Base-by-base conservation (phyloP, 345 rosid species). In the Physaria fendleri region DNA sequence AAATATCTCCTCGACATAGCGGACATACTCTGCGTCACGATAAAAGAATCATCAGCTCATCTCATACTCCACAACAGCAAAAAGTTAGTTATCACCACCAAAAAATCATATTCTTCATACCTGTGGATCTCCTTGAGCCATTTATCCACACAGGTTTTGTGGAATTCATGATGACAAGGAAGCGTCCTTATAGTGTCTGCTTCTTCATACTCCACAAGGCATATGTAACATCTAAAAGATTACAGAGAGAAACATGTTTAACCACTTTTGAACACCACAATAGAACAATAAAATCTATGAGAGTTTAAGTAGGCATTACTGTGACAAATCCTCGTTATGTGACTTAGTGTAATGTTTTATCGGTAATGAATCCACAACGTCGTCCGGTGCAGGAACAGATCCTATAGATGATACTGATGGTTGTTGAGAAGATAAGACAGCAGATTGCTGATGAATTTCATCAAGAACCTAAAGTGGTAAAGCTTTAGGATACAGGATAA, bases 111-210 rank as follows among this genome's bases (percentile, higher is more conserved):
- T 40, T 18, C 47, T n/a, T n/a, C 47, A 33, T 83, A 93, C 99
- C 99, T 93, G 79, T 93, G 99, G 62, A 93, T 82, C 85, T 93
- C 97, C 68, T 83, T 93, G 33, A 93, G 92, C 99, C 99, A 93
- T 74, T 83, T 93, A 75, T 93, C 99, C 57, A 93, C 71, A 62
- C 97, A 93, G 14, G 81, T 65, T 60, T 68, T 81, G 42, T 93
- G 99, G 58, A 89, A 93, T 42, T 87, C 95, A 63, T 93, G 95
- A 74, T 82, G 78, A 74, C 97, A 93, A 4, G 99, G 97, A 72
- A 93, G 66, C 63, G 85, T 57, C 41, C 99, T 79, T 78, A 89
- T 72, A 68, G 71, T 74, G 76, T 93, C 96, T 51, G 90, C 97
- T 64, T 93, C 96, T 72, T 89, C 97, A 13, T 89, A 93, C 74